A percentile compares a stretch with the other conserved stretches of the same genome.
Evolutionary conservation across 106 monocot genomes (phyloP).

Genomic region (Dactylorhiza incarnata): DNA sequence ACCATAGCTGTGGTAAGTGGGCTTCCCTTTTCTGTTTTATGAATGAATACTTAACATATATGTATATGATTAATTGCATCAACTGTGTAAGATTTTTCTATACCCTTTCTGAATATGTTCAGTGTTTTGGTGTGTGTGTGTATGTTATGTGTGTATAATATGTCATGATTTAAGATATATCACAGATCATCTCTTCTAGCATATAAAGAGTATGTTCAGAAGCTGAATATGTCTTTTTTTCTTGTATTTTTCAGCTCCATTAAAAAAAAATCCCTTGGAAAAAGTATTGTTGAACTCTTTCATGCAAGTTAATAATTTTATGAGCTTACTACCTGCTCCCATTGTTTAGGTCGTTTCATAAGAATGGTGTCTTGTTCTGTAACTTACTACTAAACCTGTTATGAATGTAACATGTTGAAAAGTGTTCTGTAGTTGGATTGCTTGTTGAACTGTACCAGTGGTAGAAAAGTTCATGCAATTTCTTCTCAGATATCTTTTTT

Average conservation of each 20-base stretch:
- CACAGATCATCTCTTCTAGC: constrained; percentile 27
- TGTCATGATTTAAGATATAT: too few species aligned
- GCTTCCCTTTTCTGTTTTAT: too few species aligned
- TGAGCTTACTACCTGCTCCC: not conserved
- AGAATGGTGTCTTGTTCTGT: not conserved
- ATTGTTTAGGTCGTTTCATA: not conserved
- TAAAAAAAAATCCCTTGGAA: not conserved
- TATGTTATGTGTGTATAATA: too few species aligned
- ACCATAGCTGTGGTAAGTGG: too few species aligned
- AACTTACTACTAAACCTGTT: not conserved
- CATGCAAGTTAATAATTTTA: too few species aligned
- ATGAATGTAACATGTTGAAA: not conserved
- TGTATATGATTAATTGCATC: too few species aligned
- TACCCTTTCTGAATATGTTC: too few species aligned
- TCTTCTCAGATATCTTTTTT: too few species aligned
- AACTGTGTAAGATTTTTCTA: too few species aligned
- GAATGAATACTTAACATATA: too few species aligned
- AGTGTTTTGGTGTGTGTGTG: too few species aligned
- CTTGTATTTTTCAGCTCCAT: not conserved
- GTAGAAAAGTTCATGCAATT: not conserved
- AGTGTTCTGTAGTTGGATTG: not conserved
- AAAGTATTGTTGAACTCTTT: not conserved
- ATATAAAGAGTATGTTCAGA: constrained; percentile 21
- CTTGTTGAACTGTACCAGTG: not conserved
- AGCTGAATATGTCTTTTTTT: not conserved